phyloP scores from a whole-genome alignment of 108 stramenopile species.

The Nitzschia sp. region DNA sequence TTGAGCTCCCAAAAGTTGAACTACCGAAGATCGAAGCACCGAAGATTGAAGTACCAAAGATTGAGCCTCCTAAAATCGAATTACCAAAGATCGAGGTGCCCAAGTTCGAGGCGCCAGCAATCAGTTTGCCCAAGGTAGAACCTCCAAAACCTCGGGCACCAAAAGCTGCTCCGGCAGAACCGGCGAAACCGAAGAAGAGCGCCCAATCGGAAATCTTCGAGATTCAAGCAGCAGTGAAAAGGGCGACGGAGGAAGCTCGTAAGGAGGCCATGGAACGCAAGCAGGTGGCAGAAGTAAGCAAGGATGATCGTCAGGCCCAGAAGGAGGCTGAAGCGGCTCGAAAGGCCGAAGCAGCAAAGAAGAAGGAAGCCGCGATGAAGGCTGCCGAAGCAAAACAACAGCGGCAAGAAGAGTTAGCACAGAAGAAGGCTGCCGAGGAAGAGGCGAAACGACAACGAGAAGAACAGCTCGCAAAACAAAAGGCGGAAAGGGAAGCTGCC shows the following conservation, averaged over 20 bases:
- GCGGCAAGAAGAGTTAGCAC: constrained; percentile 10
- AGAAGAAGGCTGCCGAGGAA: constrained; percentile 24
- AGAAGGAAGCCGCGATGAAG: constrained; percentile 17
- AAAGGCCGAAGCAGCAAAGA: not conserved
- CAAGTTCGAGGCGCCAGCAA: constrained; percentile 27
- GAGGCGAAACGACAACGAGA: constrained; percentile 16
- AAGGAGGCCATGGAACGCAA: constrained; percentile 8
- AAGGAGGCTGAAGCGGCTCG: constrained; percentile 17
- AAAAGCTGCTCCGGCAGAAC: constrained; percentile 18
- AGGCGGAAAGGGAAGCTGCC: constrained; percentile 21
- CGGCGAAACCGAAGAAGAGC: not conserved
- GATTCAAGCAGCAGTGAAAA: not conserved
- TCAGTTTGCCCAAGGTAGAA: constrained; percentile 33
- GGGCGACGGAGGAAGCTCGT: constrained; percentile 4
- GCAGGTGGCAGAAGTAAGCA: constrained; percentile 7
- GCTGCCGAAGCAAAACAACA: constrained; percentile 18
- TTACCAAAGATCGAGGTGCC: constrained; percentile 38
- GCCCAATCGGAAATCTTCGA: not conserved
- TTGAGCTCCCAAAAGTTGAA: constrained; percentile 34
- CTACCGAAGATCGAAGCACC: constrained; percentile 53
- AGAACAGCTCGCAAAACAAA: constrained; percentile 11
- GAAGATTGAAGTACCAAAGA: constrained; percentile 44
- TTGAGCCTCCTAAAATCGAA: constrained; percentile 27
- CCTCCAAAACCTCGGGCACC: constrained; percentile 45
- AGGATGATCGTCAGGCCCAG: constrained; percentile 9